These are phyloP conservation scores for Globisporangium camurandrum DNA, from an alignment of 352 stramenopile genomes.

Conservation along the genomic window DNA sequence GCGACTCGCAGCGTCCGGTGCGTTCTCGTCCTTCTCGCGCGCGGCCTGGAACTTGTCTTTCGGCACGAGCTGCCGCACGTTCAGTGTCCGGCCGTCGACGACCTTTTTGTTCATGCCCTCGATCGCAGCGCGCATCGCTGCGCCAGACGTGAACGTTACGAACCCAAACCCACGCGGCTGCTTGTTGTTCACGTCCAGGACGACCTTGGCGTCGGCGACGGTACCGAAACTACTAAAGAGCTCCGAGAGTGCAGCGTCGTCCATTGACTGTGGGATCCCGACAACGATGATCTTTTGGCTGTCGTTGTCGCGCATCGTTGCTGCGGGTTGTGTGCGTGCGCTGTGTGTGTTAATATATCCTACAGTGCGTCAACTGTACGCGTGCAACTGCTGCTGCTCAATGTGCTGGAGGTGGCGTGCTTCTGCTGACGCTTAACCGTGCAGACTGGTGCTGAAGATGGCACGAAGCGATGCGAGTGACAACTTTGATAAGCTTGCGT, in stretches of 20 bases:
- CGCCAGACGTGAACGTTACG: conserved; percentile 68
- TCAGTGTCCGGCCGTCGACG: conserved; percentile 61
- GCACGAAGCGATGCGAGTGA: too few species aligned
- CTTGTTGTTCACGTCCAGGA: conserved; percentile 48
- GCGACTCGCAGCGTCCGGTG: conserved; percentile 29
- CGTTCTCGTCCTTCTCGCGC: conserved; percentile 26
- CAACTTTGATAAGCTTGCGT: too few species aligned
- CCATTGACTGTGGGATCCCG: conserved; percentile 65
- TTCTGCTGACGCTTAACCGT: too few species aligned
- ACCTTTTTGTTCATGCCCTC: conserved; percentile 72
- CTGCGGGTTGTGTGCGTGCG: background rate
- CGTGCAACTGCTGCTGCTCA: too few species aligned
- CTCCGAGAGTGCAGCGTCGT: conserved; percentile 55
- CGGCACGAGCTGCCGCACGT: conserved; percentile 61
- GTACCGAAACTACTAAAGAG: conserved; percentile 70
- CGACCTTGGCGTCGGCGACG: conserved; percentile 68
- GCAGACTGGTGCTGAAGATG: too few species aligned
- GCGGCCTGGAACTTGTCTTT: conserved; percentile 62
- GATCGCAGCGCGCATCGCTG: conserved; percentile 64
- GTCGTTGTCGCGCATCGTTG: conserved; percentile 59
- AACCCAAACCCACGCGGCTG: conserved; percentile 75
- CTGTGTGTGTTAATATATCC: too few species aligned
- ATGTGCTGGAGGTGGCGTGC: too few species aligned
- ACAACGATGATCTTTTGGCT: conserved; percentile 84
- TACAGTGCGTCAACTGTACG: too few species aligned